Base-by-base conservation (phyloP, 2,329 filamentous ascomycete genomes). In the Colletotrichum sp. region DNA sequence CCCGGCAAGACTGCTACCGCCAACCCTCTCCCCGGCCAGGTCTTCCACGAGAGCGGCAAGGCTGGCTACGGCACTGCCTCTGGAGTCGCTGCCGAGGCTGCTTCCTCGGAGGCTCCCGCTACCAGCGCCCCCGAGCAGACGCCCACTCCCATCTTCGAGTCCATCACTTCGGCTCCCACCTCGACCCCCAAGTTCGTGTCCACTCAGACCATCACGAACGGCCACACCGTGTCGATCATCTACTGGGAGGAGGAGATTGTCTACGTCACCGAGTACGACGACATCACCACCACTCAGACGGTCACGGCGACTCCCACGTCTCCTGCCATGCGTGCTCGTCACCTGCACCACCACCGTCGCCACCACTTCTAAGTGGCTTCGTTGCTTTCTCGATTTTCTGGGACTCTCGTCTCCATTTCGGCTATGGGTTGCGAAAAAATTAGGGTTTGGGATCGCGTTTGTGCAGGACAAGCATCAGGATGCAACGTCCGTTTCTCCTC, bases 171-270 rank as follows among this genome's bases (percentile, higher is more conserved):
- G 22, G 16, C 72, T 36, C 29, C 34, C 64, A 74, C 55, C 29
- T 65, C 70, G 19, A 30, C 73, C 7, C 57, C 64, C 25, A 36
- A 57, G 29, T 87, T 78, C 82, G 86, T 61, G 77, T 90, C 88
- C 82, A 93, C 91, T 7, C 83, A 91, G 78, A 92, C 87, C 77
- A 77, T 89, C 63, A 92, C 90, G 22, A 84, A 84, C 11, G 87
- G 87, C 68, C 85, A 86, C 61, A 79, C 87, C 8, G 89, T 93
- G 15, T 87, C 87, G 77, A 89, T 92, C 84, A 87, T 93, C 27
- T 82, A 92, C 15, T 91, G 90, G 88, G 88, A 90, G 69, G 87
- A 92, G 83, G 87, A 90, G 62, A 80, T 88, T 6, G 87, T 92
- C 32, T 91, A 88, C 68, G 88, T 91, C 19, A 91, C 89, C 1